Percentiles rank a stretch among this genome's conserved stretches.
These are phyloP conservation scores for Eucalyptus microcorys DNA, from an alignment of 345 rosid species.

Conservation along the genomic window DNA sequence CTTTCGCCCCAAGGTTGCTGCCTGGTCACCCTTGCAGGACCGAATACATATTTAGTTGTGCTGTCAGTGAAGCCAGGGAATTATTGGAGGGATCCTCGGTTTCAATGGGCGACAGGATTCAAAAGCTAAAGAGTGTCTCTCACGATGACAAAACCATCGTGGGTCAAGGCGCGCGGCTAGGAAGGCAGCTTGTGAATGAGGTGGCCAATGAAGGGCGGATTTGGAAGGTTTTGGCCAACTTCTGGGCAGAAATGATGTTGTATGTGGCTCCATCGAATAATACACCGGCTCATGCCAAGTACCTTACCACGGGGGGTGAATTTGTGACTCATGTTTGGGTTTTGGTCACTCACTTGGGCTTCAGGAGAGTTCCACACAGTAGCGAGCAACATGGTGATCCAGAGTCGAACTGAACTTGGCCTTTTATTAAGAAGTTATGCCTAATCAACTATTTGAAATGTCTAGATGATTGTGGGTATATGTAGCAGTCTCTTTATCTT, in stretches of 20 bases:
- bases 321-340: background rate
- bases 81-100: background rate
- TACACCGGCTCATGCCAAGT: background rate
- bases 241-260: background rate
- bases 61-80: background rate
- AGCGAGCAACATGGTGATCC: background rate
- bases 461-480: background rate
- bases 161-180: background rate
- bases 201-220: rapidly evolving
- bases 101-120: background rate
- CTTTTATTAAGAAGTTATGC: too few species aligned
- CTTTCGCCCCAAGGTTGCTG: background rate
- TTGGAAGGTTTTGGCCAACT: background rate
- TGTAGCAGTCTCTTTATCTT: background rate
- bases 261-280: background rate
- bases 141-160: rapidly evolving
- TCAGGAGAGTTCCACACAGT: background rate
- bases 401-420: background rate
- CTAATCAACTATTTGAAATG: background rate
- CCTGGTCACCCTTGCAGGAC: background rate
- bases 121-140: background rate
- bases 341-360: background rate
- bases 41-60: background rate
- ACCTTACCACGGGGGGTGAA: background rate
- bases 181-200: rapidly evolving